phyloP scores from a whole-genome alignment of 2,329 filamentous ascomycete species.

The Arthrobotrys sinensis region DNA sequence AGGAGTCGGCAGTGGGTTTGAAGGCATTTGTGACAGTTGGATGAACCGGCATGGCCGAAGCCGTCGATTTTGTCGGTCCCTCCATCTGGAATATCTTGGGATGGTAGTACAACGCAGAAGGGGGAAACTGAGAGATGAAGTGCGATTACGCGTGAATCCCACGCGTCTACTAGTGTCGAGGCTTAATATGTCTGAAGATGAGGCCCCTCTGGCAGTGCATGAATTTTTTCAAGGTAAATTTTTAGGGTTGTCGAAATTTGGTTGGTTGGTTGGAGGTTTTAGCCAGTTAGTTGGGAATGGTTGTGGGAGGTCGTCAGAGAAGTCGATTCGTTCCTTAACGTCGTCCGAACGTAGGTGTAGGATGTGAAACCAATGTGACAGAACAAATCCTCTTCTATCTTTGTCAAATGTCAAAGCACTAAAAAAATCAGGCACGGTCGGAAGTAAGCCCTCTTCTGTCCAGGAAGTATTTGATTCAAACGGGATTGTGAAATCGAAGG shows the following conservation, averaged over 20 bases:
- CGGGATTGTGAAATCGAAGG: slow-evolving; percentile 14
- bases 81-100: slow-evolving; percentile 41
- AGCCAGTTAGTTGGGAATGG: slow-evolving; percentile 20
- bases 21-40: slow-evolving; percentile 60
- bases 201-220: slow-evolving; percentile 44
- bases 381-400: slow-evolving; percentile 32
- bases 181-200: slow-evolving; percentile 35
- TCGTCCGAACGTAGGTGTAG: slow-evolving; percentile 32
- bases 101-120: slow-evolving; percentile 22
- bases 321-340: slow-evolving; percentile 24
- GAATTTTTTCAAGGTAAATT: slow-evolving; percentile 19
- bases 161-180: slow-evolving; percentile 58
- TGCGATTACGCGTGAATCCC: slow-evolving; percentile 45
- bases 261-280: slow-evolving; percentile 16
- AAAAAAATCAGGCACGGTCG: slow-evolving; percentile 42
- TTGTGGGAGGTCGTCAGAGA: slow-evolving; percentile 45
- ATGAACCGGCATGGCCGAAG: slow-evolving; percentile 57
- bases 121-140: slow-evolving; percentile 11
- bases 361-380: slow-evolving; percentile 53
- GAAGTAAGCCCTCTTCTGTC: slow-evolving; percentile 46
- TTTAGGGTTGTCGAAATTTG: slow-evolving; percentile 19
- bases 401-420: slow-evolving; percentile 35
- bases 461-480: slow-evolving; percentile 27
- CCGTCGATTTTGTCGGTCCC: slow-evolving; percentile 38
- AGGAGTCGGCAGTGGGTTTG: slow-evolving; percentile 56